phyloP scores from a whole-genome alignment of 164 flowering plant genomes.

The Liquidambar formosana region DNA sequence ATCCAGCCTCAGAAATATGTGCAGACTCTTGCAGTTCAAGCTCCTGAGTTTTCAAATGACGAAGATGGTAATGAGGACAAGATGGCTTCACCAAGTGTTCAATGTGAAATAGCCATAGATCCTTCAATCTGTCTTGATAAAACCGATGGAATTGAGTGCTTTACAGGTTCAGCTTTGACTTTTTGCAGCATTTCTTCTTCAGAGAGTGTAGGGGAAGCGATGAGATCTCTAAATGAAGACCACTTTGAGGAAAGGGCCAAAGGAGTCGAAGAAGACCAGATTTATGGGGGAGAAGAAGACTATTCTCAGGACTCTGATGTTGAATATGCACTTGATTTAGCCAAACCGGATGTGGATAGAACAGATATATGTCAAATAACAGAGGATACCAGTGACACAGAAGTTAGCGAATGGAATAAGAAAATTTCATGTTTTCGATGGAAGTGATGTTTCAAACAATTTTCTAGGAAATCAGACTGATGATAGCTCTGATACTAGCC shows the following conservation, averaged over 20 bases:
- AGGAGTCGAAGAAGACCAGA: constrained; percentile 4
- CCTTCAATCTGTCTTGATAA: background rate
- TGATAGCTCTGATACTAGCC: constrained; percentile 5
- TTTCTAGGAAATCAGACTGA: constrained; percentile 3
- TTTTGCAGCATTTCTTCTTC: constrained; percentile 4
- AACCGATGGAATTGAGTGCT: constrained; percentile 14
- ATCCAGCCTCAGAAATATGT: constrained; percentile 18
- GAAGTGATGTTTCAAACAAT: background rate
- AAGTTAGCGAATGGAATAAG: constrained; percentile 1
- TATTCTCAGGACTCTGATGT: background rate
- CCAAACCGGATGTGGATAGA: background rate
- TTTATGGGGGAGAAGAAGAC: constrained; percentile 12
- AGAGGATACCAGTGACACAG: constrained; percentile 8
- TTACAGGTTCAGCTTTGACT: constrained; percentile 1
- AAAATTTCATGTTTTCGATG: background rate
- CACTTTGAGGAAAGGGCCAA: constrained; percentile 6
- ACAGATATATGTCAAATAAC: background rate
- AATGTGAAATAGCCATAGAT: constrained; percentile 7
- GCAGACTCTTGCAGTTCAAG: constrained; percentile 31
- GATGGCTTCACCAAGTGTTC: constrained; percentile 9
- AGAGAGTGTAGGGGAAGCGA: constrained; percentile 6
- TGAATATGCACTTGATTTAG: background rate
- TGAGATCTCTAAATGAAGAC: constrained; percentile 7
- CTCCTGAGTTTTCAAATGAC: constrained; percentile 44
- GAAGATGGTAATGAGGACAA: constrained; percentile 20